Base-by-base conservation (phyloP, 2,329 filamentous ascomycete species). In the Septoria linicola region DNA sequence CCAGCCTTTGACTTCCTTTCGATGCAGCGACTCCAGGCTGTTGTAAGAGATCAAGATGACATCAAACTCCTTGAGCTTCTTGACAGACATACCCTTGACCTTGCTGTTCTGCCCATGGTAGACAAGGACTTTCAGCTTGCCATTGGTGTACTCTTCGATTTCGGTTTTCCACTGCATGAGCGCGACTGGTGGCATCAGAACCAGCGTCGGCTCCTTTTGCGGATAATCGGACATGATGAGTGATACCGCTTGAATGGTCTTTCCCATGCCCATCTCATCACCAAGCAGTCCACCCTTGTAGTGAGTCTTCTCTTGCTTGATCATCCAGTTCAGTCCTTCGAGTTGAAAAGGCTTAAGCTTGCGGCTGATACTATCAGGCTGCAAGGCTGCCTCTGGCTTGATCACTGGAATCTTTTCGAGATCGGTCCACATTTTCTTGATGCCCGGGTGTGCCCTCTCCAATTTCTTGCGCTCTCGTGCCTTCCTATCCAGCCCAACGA, bases 21-120 rank as follows among this genome's bases (percentile, higher is more conserved):
- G 86, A 67, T 90, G 89, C 64, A 96, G 84, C 0, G 91, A 95
- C 70, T 97, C 93, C 27, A 99, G 74, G 59, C 88, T 81, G 61
- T 88, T 90, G 79, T 95, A 99, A 11, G 92, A 97, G 73, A 97
- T 95, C 81, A 97, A 90, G 66, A 97, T 92, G 43, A 99, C 89
- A 70, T 99, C 84, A 71, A 85, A 95, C 60, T 85, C 82, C 70
- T 85, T 87, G 44, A 97, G 74, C 30, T 95, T 85, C 53, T 84
- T 85, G 20, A 82, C 73, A 0, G 80, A 84, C 64, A 95, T 82
- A 21, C 80, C 80, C 73, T 96, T 96, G 43, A 86, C 79, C 70
- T 93, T 90, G 14, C 82, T 68, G 58, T 96, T 95, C 13, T 90
- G 90, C 40, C 89, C 88, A 63, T 99, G 93, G 62, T 87, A 92